Evolutionary conservation across 495 filamentous ascomycete genomes (phyloP), one percentile per base, ranked within the genome.

Genomic region (Penicillium diatomitis): DNA sequence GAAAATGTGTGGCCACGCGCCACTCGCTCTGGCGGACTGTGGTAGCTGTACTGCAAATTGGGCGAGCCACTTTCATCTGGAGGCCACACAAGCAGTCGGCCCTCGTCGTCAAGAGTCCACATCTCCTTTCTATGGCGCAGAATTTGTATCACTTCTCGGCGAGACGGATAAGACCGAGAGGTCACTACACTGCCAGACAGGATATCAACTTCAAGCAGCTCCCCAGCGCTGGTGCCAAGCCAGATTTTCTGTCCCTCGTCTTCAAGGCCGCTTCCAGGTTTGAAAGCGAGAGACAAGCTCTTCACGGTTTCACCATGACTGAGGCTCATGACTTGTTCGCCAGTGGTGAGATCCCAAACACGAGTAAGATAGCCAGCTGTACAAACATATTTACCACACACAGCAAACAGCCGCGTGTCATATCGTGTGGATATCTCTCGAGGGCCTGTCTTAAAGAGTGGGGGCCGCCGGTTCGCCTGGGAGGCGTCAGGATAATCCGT

Each of bases 31-130:
- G 79, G 75, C 6, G 83, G 82, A 8, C 75, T 82, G 47, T 72
- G 68, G 44, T 71, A 72, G 56, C 70, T 75, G 50, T 80, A 79
- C 44, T 78, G 74, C 20, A 98, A 67, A 51, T 77, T 89, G 0
- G 90, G 89, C 2, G 78, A 69, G 2, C 89, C 88, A 8, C 75
- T 75, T 39, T 82, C 79, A 63, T 91, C 88, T 12, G 90, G 83
- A 6, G 78, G 77, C 92, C 92, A 98, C 20, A 97, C 79, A 50
- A 88, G 80, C 20, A 98, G 72, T 36, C 85, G 88, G 8, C 92
- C 92, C 53, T 86, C 82, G 49, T 95, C 90, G 66, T 97, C 94
- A 9, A 97, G 56, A 2, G 90, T 89, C 92, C 92, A 98, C 72
- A 98, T 82, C 53, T 95, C 85, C 55, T 88, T 87, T 50, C 80